A percentile compares a stretch with the other conserved stretches of the same genome.
phyloP scores from a whole-genome alignment of 2,329 filamentous ascomycete species.

The Dactylellina cionopaga region DNA sequence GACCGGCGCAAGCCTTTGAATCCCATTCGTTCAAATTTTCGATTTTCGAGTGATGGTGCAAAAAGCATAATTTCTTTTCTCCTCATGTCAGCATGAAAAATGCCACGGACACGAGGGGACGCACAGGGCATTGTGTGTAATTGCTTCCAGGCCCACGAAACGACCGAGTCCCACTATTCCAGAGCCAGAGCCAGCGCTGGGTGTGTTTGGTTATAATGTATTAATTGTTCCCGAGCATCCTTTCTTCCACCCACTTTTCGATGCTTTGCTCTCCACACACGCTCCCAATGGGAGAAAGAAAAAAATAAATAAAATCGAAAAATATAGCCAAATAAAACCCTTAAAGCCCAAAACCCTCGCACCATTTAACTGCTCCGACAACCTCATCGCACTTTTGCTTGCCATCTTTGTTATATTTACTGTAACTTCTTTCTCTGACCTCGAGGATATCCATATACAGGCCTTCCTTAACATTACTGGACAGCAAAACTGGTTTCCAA shows the following conservation, averaged over 20 bases:
- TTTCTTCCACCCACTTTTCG: conserved; percentile 32
- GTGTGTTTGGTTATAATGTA: too few relatives aligned
- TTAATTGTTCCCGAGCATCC: conserved; percentile 51
- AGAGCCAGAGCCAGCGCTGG: conserved; percentile 24
- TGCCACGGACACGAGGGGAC: conserved; percentile 3
- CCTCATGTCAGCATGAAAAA: conserved; percentile 8
- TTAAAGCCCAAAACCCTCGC: conserved; percentile 31
- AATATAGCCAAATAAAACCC: conserved; percentile 31
- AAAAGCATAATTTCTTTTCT: conserved; percentile 50
- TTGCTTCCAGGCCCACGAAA: conserved; percentile 44
- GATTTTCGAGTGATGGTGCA: conserved; percentile 39
- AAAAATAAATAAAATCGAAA: conserved; percentile 22
- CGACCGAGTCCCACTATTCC: conserved; percentile 9
- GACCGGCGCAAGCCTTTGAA: conserved; percentile 44
- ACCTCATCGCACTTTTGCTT: conserved; percentile 13
- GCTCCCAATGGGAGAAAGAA: conserved; percentile 11
- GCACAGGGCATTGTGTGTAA: conserved; percentile 47
- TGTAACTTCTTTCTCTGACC: not conserved
- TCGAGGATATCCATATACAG: not conserved
- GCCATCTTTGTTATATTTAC: too few relatives aligned
- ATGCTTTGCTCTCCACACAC: conserved; percentile 15
- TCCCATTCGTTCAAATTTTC: conserved; percentile 44
- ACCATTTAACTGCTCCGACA: not conserved
- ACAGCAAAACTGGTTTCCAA: not conserved
- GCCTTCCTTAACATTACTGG: conserved; percentile 6